Conservation (phyloP, 129 eudicot genomes). For the Flaveria trinervia region DNA sequence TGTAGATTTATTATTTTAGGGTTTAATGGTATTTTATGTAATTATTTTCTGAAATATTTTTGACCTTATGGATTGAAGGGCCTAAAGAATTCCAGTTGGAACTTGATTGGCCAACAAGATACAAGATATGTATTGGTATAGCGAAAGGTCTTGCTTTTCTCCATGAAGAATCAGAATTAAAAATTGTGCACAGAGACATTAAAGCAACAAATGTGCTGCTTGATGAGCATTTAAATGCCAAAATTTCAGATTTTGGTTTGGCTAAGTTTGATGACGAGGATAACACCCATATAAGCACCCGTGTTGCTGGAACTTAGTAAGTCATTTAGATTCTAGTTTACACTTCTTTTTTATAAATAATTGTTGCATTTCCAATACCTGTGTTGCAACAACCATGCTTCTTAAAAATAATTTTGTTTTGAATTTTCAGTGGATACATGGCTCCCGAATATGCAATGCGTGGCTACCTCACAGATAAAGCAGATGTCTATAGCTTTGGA, state of each 20-base stretch:
- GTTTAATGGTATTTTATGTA: too few species aligned
- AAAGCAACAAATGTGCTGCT: constrained; percentile 78
- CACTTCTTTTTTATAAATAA: constrained; percentile 2
- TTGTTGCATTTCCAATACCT: neutral
- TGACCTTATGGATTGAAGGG: constrained; percentile 36
- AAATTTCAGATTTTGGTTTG: constrained; percentile 80
- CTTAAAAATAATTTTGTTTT: neutral
- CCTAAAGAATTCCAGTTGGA: constrained; percentile 48
- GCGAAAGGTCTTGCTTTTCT: constrained; percentile 72
- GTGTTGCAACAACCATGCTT: neutral
- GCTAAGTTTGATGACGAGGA: constrained; percentile 83
- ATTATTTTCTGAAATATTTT: neutral
- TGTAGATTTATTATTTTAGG: too few species aligned
- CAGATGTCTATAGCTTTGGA: constrained; percentile 78
- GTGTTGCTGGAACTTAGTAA: constrained; percentile 82
- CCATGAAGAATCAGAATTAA: constrained; percentile 71
- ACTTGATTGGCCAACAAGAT: constrained; percentile 73
- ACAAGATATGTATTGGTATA: constrained; percentile 59
- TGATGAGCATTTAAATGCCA: constrained; percentile 59
- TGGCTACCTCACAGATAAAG: constrained; percentile 73
- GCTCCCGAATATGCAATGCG: constrained; percentile 81
- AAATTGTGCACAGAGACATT: constrained; percentile 76
- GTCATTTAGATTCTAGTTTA: constrained; percentile 22
- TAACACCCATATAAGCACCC: constrained; percentile 70
- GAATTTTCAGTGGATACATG: constrained; percentile 66